phyloP scores from a whole-genome alignment of 2,329 filamentous ascomycete species.

The Colletotrichum sp. region DNA sequence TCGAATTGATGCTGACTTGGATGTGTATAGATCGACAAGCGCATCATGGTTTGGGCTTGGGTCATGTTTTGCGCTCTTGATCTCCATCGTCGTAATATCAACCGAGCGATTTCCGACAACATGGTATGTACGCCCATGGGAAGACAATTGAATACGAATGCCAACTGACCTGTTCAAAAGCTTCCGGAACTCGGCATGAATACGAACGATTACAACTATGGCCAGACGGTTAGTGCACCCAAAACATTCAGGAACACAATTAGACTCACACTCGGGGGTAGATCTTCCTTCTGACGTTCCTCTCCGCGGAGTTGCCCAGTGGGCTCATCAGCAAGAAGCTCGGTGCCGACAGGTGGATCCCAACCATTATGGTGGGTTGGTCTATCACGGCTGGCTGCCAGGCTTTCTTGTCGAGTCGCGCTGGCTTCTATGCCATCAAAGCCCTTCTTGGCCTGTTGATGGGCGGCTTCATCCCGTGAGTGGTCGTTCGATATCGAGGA shows the following conservation, averaged over 20 bases:
- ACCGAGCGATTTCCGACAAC: slow-evolving; percentile 44
- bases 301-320: slow-evolving; percentile 53
- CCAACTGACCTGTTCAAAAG: slow-evolving; percentile 21
- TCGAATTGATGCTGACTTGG: slow-evolving; percentile 14
- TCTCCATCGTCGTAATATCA: slow-evolving; percentile 52
- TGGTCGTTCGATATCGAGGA: background rate
- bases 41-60: slow-evolving; percentile 43
- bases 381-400: slow-evolving; percentile 43
- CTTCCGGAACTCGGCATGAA: slow-evolving; percentile 43
- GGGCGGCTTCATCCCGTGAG: slow-evolving; percentile 55
- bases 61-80: slow-evolving; percentile 54
- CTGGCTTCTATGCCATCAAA: slow-evolving; percentile 45
- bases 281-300: slow-evolving; percentile 49
- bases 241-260: background rate
- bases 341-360: slow-evolving; percentile 52
- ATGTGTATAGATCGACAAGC: slow-evolving; percentile 47
- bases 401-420: slow-evolving; percentile 37
- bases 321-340: slow-evolving; percentile 55
- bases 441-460: slow-evolving; percentile 50
- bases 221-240: slow-evolving; percentile 35
- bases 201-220: slow-evolving; percentile 51
- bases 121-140: slow-evolving; percentile 27
- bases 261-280: slow-evolving; percentile 21
- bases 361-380: slow-evolving; percentile 45
- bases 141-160: background rate